These are phyloP conservation scores for Trichoderma virens DNA, from an alignment of 495 filamentous ascomycete species.

Conservation along the genomic window DNA sequence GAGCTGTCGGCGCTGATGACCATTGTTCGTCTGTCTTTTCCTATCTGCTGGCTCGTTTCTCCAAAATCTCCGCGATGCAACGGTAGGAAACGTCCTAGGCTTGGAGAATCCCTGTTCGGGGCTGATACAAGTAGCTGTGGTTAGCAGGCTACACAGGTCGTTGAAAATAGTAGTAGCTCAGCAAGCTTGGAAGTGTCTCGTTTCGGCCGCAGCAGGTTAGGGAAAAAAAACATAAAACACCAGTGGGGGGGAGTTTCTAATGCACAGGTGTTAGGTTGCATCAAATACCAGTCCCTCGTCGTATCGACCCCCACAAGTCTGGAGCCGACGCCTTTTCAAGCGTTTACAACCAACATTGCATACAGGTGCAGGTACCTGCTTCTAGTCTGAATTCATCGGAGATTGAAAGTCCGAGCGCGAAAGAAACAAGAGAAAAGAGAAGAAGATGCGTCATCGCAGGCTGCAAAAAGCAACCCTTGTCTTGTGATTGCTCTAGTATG, in stretches of 20 bases:
- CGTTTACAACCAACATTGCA: background rate
- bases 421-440: background rate
- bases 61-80: background rate
- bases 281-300: background rate
- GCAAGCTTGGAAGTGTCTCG: no score
- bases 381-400: background rate
- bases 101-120: constrained; percentile 1
- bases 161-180: no score
- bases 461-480: background rate
- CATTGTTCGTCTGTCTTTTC: background rate
- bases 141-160: background rate
- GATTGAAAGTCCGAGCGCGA: background rate
- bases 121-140: background rate
- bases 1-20: background rate
- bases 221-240: background rate
- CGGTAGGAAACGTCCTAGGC: background rate
- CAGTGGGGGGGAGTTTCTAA: background rate
- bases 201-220: background rate
- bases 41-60: background rate
- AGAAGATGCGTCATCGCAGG: background rate
- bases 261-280: background rate
- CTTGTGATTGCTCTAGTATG: background rate
- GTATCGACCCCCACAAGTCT: background rate
- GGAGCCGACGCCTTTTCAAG: background rate
- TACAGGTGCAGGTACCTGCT: background rate